A percentile compares a stretch with the other conserved stretches of the same genome.
Evolutionary conservation across 208 protist species (phyloP).

Genomic region (Leishmania gerbilli): DNA sequence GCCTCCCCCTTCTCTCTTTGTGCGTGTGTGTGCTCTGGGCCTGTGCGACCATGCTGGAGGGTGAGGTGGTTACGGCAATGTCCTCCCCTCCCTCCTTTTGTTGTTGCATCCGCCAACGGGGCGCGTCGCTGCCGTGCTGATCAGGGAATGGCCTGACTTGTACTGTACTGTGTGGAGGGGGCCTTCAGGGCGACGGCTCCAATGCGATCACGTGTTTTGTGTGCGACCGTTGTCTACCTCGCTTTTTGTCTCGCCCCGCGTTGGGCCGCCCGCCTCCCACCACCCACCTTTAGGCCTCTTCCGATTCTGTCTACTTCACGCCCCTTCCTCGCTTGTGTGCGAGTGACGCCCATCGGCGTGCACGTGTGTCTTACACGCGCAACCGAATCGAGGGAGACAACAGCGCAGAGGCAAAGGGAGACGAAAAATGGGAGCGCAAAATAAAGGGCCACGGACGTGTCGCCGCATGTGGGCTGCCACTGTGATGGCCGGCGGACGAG

Average conservation of each 20-base stretch:
- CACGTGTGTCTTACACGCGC: not conserved
- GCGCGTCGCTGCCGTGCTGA: not conserved
- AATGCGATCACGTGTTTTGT: not conserved
- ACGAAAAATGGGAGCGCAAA: not conserved
- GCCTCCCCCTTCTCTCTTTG: not conserved
- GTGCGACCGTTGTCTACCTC: too few relatives aligned
- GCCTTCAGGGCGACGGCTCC: not conserved
- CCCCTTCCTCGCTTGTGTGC: not conserved
- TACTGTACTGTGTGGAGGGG: not conserved
- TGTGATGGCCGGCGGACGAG: not conserved
- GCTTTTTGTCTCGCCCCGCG: not conserved
- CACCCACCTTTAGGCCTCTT: not conserved
- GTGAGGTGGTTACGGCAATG: not conserved
- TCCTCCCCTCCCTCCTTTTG: not conserved
- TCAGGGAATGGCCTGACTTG: not conserved
- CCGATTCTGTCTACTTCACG: not conserved
- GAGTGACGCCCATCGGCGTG: not conserved
- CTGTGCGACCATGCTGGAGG: not conserved
- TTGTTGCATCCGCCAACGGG: not conserved
- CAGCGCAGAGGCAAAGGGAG: not conserved
- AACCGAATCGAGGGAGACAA: not conserved
- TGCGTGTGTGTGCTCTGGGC: not conserved
- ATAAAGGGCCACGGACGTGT: not conserved
- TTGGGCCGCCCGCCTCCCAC: not conserved
- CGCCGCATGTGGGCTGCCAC: not conserved